Conservation (phyloP, 805 yeast species). For the Kodamaea laetipori region DNA sequence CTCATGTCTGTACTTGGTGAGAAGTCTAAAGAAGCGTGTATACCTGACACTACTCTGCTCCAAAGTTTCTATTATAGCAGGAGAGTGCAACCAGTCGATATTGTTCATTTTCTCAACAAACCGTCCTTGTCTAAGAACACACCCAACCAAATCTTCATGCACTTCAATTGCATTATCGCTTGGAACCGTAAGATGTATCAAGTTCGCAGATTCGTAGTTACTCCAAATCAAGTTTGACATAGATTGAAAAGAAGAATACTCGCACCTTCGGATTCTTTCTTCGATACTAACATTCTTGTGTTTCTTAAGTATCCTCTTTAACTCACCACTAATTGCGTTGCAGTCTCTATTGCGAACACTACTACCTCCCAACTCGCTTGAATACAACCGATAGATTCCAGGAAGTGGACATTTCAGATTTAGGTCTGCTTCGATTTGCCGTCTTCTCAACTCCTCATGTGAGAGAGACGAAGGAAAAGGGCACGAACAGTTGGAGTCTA, state of each 20-base stretch:
- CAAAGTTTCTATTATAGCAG: slow-evolving; percentile 15
- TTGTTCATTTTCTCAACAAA: slow-evolving; percentile 25
- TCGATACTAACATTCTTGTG: too few relatives aligned
- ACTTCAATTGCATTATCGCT: slow-evolving; percentile 10
- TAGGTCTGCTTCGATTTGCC: slow-evolving; percentile 21
- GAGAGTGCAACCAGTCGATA: slow-evolving; percentile 22
- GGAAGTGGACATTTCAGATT: slow-evolving; percentile 6
- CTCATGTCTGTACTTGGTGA: slow-evolving; percentile 1
- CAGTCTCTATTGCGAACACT: not conserved
- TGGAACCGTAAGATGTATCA: slow-evolving; percentile 15
- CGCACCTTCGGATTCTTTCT: too few relatives aligned
- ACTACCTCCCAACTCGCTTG: slow-evolving; percentile 1
- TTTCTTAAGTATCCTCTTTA: not conserved
- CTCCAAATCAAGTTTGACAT: slow-evolving; percentile 1
- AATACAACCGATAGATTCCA: slow-evolving; percentile 13
- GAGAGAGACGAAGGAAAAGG: slow-evolving; percentile 11
- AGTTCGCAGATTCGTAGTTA: slow-evolving; percentile 16
- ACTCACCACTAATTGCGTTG: not conserved
- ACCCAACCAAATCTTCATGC: slow-evolving; percentile 29
- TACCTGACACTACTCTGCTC: slow-evolving; percentile 22
- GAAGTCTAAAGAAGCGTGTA: slow-evolving; percentile 17
- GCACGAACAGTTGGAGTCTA: not conserved
- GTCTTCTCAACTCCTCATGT: slow-evolving; percentile 24
- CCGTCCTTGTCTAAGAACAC: slow-evolving; percentile 25
- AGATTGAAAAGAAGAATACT: not conserved